A percentile compares a stretch with the other conserved stretches of the same genome.
These are phyloP conservation scores for Raddia guianensis DNA, from an alignment of 176 grass and related monocot species.

Conservation along the genomic window DNA sequence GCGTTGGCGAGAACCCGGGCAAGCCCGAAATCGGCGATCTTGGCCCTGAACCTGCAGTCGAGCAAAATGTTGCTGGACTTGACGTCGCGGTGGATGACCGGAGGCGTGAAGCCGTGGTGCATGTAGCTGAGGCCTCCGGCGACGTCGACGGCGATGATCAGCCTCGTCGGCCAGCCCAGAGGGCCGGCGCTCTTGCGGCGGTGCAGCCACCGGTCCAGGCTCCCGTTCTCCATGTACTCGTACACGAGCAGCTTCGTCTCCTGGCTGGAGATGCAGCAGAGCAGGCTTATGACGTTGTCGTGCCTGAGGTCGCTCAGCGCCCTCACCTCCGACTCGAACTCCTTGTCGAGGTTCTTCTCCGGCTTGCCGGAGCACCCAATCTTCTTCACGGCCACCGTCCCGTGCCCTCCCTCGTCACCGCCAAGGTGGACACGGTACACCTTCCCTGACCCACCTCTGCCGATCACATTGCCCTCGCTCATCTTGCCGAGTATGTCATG, in stretches of 20 bases:
- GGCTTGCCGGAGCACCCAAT: conserved; percentile 40
- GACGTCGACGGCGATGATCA: conserved; percentile 60
- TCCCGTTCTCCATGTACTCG: conserved; percentile 81
- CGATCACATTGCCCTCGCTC: conserved; percentile 58
- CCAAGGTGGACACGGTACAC: conserved; percentile 61
- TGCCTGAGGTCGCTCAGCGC: conserved; percentile 61
- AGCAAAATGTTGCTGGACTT: conserved; percentile 84
- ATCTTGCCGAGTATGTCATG: conserved; percentile 34
- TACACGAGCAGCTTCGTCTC: conserved; percentile 62
- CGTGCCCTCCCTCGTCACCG: not conserved
- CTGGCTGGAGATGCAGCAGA: conserved; percentile 55
- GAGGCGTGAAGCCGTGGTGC: conserved; percentile 50
- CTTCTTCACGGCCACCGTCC: conserved; percentile 63
- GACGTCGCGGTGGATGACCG: conserved; percentile 66
- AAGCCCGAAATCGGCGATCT: conserved; percentile 73
- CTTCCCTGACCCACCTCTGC: conserved; percentile 66
- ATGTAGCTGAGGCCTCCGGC: conserved; percentile 63
- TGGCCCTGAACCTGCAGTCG: conserved; percentile 50
- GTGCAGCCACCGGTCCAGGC: conserved; percentile 64
- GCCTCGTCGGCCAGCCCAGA: conserved; percentile 63
- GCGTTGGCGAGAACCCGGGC: conserved; percentile 54
- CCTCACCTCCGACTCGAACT: conserved; percentile 59
- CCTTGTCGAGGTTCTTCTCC: conserved; percentile 41
- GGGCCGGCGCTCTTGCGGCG: not conserved
- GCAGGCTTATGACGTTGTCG: conserved; percentile 62